A percentile compares a stretch with the other conserved stretches of the same genome.
These are phyloP conservation scores for Gossypium arboreum DNA, from an alignment of 345 rosid genomes.

Conservation along the genomic window DNA sequence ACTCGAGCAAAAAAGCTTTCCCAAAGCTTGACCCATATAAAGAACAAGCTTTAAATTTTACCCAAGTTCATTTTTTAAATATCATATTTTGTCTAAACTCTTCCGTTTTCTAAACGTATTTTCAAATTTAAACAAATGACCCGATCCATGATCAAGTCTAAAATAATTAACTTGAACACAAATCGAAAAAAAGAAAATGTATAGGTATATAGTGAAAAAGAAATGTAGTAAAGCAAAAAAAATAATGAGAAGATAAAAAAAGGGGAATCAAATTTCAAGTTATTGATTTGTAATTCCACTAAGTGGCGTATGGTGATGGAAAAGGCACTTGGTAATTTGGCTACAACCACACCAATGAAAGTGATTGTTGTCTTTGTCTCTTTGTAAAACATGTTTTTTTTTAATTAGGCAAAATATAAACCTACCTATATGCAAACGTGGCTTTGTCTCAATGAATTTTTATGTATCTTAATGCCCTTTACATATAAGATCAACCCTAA, in stretches of 20 bases:
- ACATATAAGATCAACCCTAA: neutral
- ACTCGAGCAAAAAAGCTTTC: too few relatives aligned
- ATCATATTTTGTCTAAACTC: too few relatives aligned
- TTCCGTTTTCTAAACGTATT: accelerated
- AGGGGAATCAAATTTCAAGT: neutral
- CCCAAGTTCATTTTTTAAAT: accelerated
- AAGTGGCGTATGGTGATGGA: neutral
- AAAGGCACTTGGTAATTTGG: slow-evolving; percentile 8
- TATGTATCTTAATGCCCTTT: neutral
- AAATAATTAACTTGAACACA: too few relatives aligned
- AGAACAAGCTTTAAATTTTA: too few relatives aligned
- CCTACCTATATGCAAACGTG: slow-evolving; percentile 11
- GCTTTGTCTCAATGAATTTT: neutral
- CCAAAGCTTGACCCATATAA: too few relatives aligned
- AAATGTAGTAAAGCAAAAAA: neutral
- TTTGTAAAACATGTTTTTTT: neutral
- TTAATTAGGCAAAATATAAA: neutral
- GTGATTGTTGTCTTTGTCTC: slow-evolving; percentile 17
- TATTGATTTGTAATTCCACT: slow-evolving; percentile 15
- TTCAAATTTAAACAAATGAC: accelerated
- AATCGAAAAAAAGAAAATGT: neutral
- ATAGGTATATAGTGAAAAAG: neutral
- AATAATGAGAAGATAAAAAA: neutral
- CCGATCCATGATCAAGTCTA: too few relatives aligned
- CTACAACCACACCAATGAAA: slow-evolving; percentile 7